phyloP scores from a whole-genome alignment of 176 grass and related monocot species.

The Poa pratensis region DNA sequence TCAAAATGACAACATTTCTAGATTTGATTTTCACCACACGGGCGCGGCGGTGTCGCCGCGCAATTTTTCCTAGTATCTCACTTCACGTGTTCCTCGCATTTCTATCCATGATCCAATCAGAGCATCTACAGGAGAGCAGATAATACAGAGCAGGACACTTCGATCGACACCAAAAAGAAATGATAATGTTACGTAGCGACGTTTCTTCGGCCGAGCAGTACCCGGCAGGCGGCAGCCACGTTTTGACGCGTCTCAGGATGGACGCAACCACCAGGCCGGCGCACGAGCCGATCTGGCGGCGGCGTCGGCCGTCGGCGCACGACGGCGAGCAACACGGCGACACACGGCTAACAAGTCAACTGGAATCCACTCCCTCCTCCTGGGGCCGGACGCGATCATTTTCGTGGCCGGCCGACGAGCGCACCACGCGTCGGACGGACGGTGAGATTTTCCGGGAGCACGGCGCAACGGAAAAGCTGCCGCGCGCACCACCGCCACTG shows the following conservation, averaged over 20 bases:
- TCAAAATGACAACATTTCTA: too few species aligned
- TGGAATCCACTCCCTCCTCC: not conserved
- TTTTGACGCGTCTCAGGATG: not conserved
- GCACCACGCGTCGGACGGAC: not conserved
- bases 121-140: too few species aligned
- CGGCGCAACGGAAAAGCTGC: not conserved
- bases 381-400: not conserved
- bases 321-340: too few species aligned
- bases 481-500: not conserved
- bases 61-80: too few species aligned
- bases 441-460: not conserved
- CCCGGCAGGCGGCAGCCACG: slow-evolving; percentile 2
- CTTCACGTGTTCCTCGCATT: too few species aligned
- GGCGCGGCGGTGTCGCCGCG: too few species aligned
- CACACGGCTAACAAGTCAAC: not conserved
- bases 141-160: too few species aligned
- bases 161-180: too few species aligned
- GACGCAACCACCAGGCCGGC: slow-evolving; percentile 1
- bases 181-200: too few species aligned
- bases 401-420: not conserved
- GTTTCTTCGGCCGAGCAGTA: too few species aligned
- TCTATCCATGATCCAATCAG: too few species aligned
- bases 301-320: not conserved
- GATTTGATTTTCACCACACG: too few species aligned
- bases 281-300: not conserved